Base-by-base conservation (phyloP, 306 rosid species). In the Lagenaria siceraria region DNA sequence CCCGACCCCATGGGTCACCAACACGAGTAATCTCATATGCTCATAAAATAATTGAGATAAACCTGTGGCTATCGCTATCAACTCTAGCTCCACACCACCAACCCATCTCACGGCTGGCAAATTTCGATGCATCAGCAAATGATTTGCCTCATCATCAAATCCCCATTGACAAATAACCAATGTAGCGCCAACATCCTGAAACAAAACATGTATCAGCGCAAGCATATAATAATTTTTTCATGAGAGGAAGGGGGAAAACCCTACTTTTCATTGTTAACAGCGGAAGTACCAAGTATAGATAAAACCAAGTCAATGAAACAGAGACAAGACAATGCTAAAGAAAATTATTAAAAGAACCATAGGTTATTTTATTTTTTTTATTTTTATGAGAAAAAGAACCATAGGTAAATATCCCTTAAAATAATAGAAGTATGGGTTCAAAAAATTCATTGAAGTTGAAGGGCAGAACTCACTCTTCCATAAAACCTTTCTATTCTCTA, bases 41-140 rank as follows among this genome's bases (percentile, higher is more conserved):
- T 66, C 40, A 29, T 70, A 19, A 40, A 36, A 76, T 69, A 81
- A 79, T 65, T 43, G 72, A 85, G 78, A 62, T 81, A 80, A 53
- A 90, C 99, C 98, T 40, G 99, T 96, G 64, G 99, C 99, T 79
- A 96, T 96, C 31, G 99, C 98, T 80, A 96, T 96, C 85, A 96
- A 83, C 82, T 96, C 99, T 83, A 96, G 83, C 91, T 92, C 99
- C 68, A 96, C 99, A 87, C 99, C 99, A 82, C 99, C 99, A 64
- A 96, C 99, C 98, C 99, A 96, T 89, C 99, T 89, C 62, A 92
- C 99, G 77, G 99, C 98, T 18, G 98, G 99, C 83, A 96, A 85
- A 83, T 96, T 88, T 81, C 99, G 88, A 85, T 92, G 90, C 98
- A 96, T 90, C 81, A 96, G 85, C 55, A 96, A 91, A 83, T 96